Base-by-base conservation (phyloP, 768 basidiomycete genomes). In the Pisolithus tinctorius region DNA sequence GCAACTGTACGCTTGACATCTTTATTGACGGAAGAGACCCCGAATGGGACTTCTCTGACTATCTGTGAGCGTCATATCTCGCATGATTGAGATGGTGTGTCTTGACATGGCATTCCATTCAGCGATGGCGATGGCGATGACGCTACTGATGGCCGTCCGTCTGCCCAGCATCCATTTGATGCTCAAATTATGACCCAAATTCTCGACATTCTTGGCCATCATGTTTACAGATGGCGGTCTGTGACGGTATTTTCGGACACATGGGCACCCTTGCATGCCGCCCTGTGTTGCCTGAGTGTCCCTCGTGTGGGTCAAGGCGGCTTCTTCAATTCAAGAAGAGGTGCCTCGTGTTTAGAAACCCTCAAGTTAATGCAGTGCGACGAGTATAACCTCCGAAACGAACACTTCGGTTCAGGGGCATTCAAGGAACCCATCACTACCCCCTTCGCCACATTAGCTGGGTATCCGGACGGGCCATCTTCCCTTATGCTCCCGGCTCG, bases 321-420 rank as follows among this genome's bases (percentile, higher is more conserved):
- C 54, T 41, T 38, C 58, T 34, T 72, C 73, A 7, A 30, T 46
- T 17, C 53, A 60, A 47, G 41, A 43, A 13, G 17, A 16, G 46
- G 43, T 46, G 58, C 52, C 9, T 55, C 63, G 6, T 58, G 59
- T 20, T 73, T 82, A 39, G 75, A 80, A 60, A 74, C 71, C 5
- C 63, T 84, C 42, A 71, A 72, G 26, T 67, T 84, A 17, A 79
- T 82, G 74, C 76, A 77, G 30, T 84, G 80, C 65, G 82, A 82
- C 58, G 78, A 80, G 51, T 80, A 75, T 57, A 69, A 73, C 47
- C 72, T 76, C 55, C 75, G 74, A 58, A 67, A 68, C 5, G 67
- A 67, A 16, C 56, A 63, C 26, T 81, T 82, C 62, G 69, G 69
- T 52, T 77, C 80, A 4, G 50, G 51, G 10, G 54, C 66, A 5